Evolutionary conservation across 2,329 filamentous ascomycete species (phyloP), one percentile per base, ranked within the genome.

Genomic region (Colletotrichum siamense): DNA sequence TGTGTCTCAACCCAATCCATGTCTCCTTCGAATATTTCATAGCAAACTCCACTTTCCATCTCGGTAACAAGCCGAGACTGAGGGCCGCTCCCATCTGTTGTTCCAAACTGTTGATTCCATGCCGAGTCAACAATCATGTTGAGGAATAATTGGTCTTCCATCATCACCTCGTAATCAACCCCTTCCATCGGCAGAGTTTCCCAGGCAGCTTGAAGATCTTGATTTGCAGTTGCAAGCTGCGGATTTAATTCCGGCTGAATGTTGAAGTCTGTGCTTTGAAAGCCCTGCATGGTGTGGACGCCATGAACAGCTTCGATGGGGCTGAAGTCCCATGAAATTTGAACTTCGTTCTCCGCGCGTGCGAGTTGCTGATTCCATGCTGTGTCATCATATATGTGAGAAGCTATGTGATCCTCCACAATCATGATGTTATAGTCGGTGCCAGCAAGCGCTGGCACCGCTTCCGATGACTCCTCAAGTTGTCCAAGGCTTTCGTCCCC

Each of bases 271-370:
- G 30, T 32, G 8, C 0, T 18, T 9, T 10, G 1, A 44, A 44
- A 44, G 36, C 2, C 16, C 16, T 18, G 16, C 16, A 18, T 9
- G 0, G 5, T 0, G 16, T 44, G 16, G 36, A 8, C 36, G 36
- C 4, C 7, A 44, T 18, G 16, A 2, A 44, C 8, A n/a, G 39
- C 39, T 44, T 44, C 16, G 4, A n/a, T 18, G 2, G 39, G 8
- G 0, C 4, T 2, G 16, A 9, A 0, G 2, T 18, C 8, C 39
- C 39, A 44, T 0, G 2, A 18, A 3, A 8, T n/a, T 3, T 8
- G 6, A 55, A 55, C 5, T 22, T 0, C 3, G 2, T 26, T 13
- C 10, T 18, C 8, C 0, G 3, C 0, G 22, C 7, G 0, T 8
- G 13, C n/a, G 2, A 22, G 3, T 15, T 8, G 22, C 12, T 15